Evolutionary conservation across 345 rosid species (phyloP).

Genomic region (Gossypium rotundifolium): DNA sequence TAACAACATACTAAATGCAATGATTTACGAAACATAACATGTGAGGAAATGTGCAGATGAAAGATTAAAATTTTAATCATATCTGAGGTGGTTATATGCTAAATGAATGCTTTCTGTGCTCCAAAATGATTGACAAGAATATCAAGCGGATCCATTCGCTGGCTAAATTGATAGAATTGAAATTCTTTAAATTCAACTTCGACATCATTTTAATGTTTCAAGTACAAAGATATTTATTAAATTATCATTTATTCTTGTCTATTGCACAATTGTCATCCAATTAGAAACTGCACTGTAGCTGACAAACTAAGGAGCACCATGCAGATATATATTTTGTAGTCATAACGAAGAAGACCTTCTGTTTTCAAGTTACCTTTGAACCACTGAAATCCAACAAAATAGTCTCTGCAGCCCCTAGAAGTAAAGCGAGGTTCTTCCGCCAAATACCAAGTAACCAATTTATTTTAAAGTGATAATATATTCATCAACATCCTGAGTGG

Average conservation of each 20-base stretch:
- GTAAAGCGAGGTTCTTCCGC: constrained; percentile 10
- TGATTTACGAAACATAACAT: not conserved
- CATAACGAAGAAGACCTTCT: constrained; percentile 15
- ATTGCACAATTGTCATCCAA: not conserved
- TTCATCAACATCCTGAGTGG: not conserved
- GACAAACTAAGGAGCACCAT: constrained; percentile 16
- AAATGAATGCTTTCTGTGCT: constrained; percentile 1
- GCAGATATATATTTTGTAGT: constrained; percentile 14
- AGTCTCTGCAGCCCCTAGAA: constrained; percentile 13
- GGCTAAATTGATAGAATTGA: not conserved
- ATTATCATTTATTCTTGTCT: not conserved
- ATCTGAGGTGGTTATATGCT: not conserved
- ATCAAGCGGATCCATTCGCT: constrained; percentile 2
- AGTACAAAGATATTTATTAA: constrained; percentile 10
- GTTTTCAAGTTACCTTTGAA: constrained; percentile 27
- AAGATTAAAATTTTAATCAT: not conserved
- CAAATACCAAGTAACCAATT: not conserved
- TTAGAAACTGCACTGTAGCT: constrained; percentile 7
- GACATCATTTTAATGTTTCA: not conserved
- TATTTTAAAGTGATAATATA: not conserved
- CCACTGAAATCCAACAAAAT: constrained; percentile 8
- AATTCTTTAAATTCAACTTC: not conserved
- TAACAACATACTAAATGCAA: not conserved
- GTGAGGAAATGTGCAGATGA: not conserved
- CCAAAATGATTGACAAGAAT: not conserved